Percentiles rank a stretch among this genome's conserved stretches.
Evolutionary conservation across 2,329 filamentous ascomycete genomes (phyloP).

Genomic region (Monosporascus sp.): DNA sequence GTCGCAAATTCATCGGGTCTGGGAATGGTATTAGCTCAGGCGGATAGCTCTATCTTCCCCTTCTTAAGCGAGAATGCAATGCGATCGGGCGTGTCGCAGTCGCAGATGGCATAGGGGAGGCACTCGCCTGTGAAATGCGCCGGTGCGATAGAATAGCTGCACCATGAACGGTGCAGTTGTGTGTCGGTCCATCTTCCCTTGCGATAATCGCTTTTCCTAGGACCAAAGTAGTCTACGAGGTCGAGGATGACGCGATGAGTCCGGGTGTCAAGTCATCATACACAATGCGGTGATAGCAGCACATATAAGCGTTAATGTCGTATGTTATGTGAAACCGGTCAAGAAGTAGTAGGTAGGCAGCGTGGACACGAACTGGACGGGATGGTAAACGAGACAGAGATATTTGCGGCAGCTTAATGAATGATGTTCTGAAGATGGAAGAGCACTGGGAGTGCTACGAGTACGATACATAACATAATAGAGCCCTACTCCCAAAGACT

Average conservation of each 20-base stretch:
- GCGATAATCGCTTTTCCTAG: neutral
- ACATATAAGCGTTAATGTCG: no score
- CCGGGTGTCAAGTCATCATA: no score
- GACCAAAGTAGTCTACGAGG: neutral
- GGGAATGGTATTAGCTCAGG: slow-evolving; percentile 1
- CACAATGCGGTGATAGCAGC: no score
- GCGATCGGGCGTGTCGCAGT: neutral
- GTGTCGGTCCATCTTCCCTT: slow-evolving; percentile 53
- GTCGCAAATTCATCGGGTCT: slow-evolving; percentile 68
- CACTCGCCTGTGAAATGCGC: slow-evolving; percentile 63
- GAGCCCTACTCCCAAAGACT: no score
- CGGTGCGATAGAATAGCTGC: slow-evolving; percentile 75
- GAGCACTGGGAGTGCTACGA: no score
- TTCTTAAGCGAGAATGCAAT: neutral
- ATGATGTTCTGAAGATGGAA: no score
- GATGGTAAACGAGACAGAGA: no score
- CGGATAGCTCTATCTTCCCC: neutral
- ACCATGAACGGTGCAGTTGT: slow-evolving; percentile 76
- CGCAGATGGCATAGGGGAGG: slow-evolving; percentile 9
- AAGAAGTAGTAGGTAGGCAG: no score
- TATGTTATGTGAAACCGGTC: no score
- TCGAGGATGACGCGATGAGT: neutral
- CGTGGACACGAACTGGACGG: no score
- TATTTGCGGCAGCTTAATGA: no score
- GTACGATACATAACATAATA: no score